Conservation (phyloP, 73 alveolate species). For the Diophrys appendiculata region DNA sequence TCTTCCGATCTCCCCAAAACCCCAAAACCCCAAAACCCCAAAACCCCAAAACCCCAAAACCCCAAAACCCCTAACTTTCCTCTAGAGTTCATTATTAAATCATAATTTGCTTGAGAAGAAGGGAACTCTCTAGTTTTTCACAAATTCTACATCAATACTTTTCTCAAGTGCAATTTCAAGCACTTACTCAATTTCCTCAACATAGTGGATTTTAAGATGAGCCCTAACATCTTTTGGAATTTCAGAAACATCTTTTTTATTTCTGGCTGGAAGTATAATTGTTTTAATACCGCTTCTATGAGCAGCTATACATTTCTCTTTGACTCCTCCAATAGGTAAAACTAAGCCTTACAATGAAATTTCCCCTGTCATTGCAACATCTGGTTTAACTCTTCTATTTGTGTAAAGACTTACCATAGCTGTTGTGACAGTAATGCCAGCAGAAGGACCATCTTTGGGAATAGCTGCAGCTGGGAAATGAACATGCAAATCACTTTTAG, state of each 20-base stretch:
- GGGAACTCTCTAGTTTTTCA: slow-evolving; percentile 19
- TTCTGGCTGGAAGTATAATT: slow-evolving; percentile 57
- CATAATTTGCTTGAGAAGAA: slow-evolving; percentile 19
- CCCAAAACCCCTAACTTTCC: too few species aligned
- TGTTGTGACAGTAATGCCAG: slow-evolving; percentile 91
- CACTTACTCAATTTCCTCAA: slow-evolving; percentile 35
- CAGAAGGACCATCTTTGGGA: slow-evolving; percentile 95
- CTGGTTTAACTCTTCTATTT: slow-evolving; percentile 72
- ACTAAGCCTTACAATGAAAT: slow-evolving; percentile 80
- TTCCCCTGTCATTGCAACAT: slow-evolving; percentile 93
- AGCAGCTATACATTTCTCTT: slow-evolving; percentile 89
- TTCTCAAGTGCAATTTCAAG: slow-evolving; percentile 48
- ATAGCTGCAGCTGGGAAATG: slow-evolving; percentile 96
- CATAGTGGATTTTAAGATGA: slow-evolving; percentile 25
- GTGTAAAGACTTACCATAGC: slow-evolving; percentile 81
- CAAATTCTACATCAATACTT: slow-evolving; percentile 14
- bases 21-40: too few species aligned
- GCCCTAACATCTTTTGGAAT: slow-evolving; percentile 53
- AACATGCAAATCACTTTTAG: slow-evolving; percentile 79
- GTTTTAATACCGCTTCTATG: slow-evolving; percentile 75
- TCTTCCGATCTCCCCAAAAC: too few species aligned
- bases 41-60: too few species aligned
- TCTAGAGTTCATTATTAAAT: background rate
- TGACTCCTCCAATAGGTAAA: slow-evolving; percentile 90
- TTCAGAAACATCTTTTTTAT: slow-evolving; percentile 60